Evolutionary conservation across 192 early-diverging fungal genomes (phyloP), one percentile per base, ranked within the genome.

Genomic region (Entomortierella parvispora): DNA sequence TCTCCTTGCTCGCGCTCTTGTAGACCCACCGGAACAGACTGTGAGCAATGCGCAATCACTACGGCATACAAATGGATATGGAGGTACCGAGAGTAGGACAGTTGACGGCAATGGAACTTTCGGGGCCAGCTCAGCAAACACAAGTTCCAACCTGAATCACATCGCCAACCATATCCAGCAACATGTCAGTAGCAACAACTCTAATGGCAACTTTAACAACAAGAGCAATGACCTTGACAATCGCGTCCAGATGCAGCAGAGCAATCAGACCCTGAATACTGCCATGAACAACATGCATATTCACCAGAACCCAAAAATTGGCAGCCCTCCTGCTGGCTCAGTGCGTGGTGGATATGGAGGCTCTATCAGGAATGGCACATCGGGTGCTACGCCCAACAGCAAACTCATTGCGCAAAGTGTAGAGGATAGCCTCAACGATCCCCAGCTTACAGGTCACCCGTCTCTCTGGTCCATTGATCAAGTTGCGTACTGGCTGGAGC

Each of bases 401-500:
- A 56, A 77, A 29, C 47, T 59, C 32, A 68, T 68, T 31, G 61
- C 60, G 1, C 65, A 68, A 9, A 68, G 5, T 7, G 74, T 77
- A 0, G 65, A 77, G 9, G 74, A 77, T 25, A 77, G 74, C 47
- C 12, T 77, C 40, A 64, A 50, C 23, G 74, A 77, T 28, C 74
- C 74, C 1, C 65, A 79, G 31, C 42, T 80, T 45, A 59, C 76
- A 14, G 51, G 60, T 10, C 82, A 78, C 32, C 87, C 88, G 2
- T 61, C 76, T 22, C 22, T 45, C 2, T 92, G 90, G 90, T 64
- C 84, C 18, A 82, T 86, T 3, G 60, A 84, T 3, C 80, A 90
- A 46, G 90, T 92, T 25, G 85, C 81, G 5, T 67, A 70, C 22
- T 92, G 90, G 90, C 64, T 92, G 15, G 78, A 68, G 3, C 59